Evolutionary conservation across 1,284 basidiomycete genomes (phyloP), one percentile per base, ranked within the genome.

Genomic region (Agaricales sp.): DNA sequence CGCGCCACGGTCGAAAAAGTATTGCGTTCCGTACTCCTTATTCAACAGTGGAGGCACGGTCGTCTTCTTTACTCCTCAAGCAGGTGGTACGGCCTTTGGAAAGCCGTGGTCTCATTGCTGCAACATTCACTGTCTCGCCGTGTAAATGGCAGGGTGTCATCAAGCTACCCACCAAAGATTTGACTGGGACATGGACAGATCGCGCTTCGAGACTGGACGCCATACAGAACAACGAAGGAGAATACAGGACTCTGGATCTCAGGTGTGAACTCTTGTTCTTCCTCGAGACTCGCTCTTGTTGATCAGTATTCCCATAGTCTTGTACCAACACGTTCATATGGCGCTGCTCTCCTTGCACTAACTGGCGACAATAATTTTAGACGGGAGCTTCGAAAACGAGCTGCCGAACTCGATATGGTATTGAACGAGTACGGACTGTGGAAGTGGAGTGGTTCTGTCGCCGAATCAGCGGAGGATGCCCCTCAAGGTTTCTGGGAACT

Each of bases 381-480:
- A 37, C 57, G 63, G 30, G 60, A 70, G 43, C 50, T 77, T 2
- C 63, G 63, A 38, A 57, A 53, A n/a, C 62, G 63, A 45, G 80
- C 79, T 0, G 49, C 59, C 3, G 64, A 60, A 43, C 53, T 68
- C 14, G 73, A 70, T 4, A 55, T 78, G 55, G 61, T 68, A 19
- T 65, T 82, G 46, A 74, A 79, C 56, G 75, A 78, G 52, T 72
- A 68, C 53, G 80, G 80, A 4, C 57, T 82, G 3, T 82, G 80
- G 80, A 65, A 59, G 50, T 78, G 75, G 75, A 63, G 57, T 23
- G 48, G 12, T 23, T 35, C 20, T 3, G 25, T 47, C 38, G 3
- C 8, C 3, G 8, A 39, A 47, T 6, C 0, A 12, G 22, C 24
- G 13, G 2, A 14, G 20, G 45, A 30, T 8, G 20, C 16, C 11